Percentiles rank a stretch among this genome's conserved stretches.
Conservation (phyloP, 352 stramenopile genomes). For the Thalassiosira livingstoniorum region DNA sequence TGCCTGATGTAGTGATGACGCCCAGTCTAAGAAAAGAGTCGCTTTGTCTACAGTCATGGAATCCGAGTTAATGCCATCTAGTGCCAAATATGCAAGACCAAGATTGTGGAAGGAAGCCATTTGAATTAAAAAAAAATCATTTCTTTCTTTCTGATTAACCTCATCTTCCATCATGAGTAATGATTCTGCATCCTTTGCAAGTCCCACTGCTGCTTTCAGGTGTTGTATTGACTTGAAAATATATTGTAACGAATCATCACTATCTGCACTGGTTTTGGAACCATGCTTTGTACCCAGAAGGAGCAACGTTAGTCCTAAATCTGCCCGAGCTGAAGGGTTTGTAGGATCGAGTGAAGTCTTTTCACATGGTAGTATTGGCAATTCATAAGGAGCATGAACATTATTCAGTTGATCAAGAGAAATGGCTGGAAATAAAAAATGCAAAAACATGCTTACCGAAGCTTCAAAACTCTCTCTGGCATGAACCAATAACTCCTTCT, state of each 20-base stretch:
- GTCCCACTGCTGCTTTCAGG: slow-evolving; percentile 44
- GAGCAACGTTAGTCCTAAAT: slow-evolving; percentile 52
- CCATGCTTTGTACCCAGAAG: slow-evolving; percentile 26
- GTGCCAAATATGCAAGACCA: slow-evolving; percentile 50
- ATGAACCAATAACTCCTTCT: slow-evolving; percentile 15
- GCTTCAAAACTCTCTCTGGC: slow-evolving; percentile 52
- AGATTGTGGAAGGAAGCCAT: slow-evolving; percentile 57
- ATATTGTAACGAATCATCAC: slow-evolving; percentile 29
- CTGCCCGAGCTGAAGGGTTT: slow-evolving; percentile 29
- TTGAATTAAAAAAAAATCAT: slow-evolving; percentile 25
- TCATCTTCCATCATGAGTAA: background rate
- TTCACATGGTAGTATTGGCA: background rate
- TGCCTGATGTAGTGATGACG: slow-evolving; percentile 15
- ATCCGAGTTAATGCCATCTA: slow-evolving; percentile 34
- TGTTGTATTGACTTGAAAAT: slow-evolving; percentile 60
- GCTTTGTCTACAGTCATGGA: background rate
- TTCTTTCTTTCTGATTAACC: background rate
- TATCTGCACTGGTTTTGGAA: background rate
- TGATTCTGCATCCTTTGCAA: slow-evolving; percentile 32
- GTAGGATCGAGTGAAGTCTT: slow-evolving; percentile 50
- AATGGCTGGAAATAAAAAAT: slow-evolving; percentile 8
- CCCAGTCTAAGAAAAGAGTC: slow-evolving; percentile 45
- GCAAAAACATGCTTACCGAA: slow-evolving; percentile 32
- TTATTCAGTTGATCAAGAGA: background rate
- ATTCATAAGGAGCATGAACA: background rate